Evolutionary conservation across 257 asterid genomes (phyloP), one percentile per base, ranked within the genome.

Genomic region (Nicotiana attenuata): DNA sequence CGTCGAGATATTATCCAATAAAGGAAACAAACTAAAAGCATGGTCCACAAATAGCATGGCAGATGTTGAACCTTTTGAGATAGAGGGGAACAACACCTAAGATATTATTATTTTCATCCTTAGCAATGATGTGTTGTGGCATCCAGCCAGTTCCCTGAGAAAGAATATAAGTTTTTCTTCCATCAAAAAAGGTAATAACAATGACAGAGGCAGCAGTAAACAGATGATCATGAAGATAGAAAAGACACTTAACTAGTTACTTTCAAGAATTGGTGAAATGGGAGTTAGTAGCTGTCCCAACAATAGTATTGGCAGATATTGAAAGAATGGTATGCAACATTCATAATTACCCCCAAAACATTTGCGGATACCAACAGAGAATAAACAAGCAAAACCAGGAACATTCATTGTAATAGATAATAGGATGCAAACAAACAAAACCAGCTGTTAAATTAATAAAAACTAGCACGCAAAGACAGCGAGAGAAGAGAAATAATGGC

Each of bases 121-220:
- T 86, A 33, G 97, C 98, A 85, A 96, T 81, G 47, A 96, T 87
- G 85, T 96, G 99, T 81, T 92, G 97, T 16, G 99, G 97, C 65
- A 85, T 83, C 99, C 99, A 96, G 85, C 99, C 99, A 82, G 93
- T 94, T 85, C 89, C 96, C 99, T 96, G 93, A 80, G 88, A 89
- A 35, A 84, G 77, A 31, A 53, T 35, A 69, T 76, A 81, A 82
- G 64, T 14, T 55, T 80, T 81, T 76, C 83, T 84, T 75, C 87
- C 80, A 61, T 68, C 78, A 86, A 67, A 53, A 52, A 66, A 76
- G 50, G 73, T 50, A 45, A 75, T 16, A 75, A 75, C 63, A 75
- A 55, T 52, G 26, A 19, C 19, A 53, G 10, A 17, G 79, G 82
- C 29, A 73, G 60, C 73, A 61, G 13, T 66, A 52, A 24, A 16